phyloP scores from a whole-genome alignment of 495 filamentous ascomycete species.

The Daldinia bambusicola region DNA sequence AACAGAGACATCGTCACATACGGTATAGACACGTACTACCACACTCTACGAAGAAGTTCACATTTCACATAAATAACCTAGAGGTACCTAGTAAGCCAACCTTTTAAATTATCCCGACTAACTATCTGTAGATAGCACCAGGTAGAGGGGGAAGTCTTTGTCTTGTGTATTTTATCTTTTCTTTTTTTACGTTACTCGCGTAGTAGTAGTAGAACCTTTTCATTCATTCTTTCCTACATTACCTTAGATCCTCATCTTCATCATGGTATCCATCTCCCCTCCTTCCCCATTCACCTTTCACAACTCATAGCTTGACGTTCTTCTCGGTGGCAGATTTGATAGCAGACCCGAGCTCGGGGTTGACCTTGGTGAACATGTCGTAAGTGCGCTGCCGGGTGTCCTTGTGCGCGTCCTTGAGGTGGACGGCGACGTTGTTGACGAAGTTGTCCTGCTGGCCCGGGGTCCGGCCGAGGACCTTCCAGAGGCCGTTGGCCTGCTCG shows the following conservation, averaged over 20 bases:
- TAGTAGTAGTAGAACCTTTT: not conserved
- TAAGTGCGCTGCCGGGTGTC: conserved; percentile 68
- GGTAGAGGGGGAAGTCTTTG: not conserved
- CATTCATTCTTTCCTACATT: no score
- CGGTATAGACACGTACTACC: not conserved
- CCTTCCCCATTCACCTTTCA: no score
- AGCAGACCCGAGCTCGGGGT: conserved; percentile 53
- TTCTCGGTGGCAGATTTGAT: conserved; percentile 63
- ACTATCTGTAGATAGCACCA: not conserved
- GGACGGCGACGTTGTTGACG: conserved; percentile 69
- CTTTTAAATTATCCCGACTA: conserved; percentile 11
- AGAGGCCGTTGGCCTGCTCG: conserved; percentile 71
- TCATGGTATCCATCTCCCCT: not conserved
- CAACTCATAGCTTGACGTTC: conserved; percentile 48
- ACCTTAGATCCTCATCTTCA: conserved; percentile 11
- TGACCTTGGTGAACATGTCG: conserved; percentile 64
- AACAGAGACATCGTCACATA: not conserved
- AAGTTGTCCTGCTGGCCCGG: conserved; percentile 75
- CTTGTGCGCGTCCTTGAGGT: conserved; percentile 55
- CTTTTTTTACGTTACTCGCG: conserved; percentile 30
- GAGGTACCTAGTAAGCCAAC: not conserved
- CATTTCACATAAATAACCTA: no score
- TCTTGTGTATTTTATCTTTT: no score
- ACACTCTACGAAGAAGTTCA: not conserved
- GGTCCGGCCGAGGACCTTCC: conserved; percentile 70